Conservation (phyloP, 768 basidiomycete genomes). For the Podaxis pistillaris region DNA sequence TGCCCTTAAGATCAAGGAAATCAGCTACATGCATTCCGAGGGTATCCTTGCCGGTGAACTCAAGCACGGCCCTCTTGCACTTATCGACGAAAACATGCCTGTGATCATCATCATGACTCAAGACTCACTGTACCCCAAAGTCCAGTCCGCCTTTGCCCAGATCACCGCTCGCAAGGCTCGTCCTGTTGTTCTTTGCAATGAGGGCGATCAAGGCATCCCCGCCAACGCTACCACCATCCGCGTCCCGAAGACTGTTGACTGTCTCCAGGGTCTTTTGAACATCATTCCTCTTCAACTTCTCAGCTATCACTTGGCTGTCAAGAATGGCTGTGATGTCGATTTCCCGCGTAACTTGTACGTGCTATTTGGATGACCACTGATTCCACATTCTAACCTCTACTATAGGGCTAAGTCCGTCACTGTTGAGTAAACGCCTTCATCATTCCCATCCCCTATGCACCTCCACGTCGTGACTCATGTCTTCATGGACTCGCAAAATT, state of each 20-base stretch:
- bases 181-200: slow-evolving; percentile 94
- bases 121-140: slow-evolving; percentile 97
- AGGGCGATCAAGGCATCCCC: slow-evolving; percentile 80
- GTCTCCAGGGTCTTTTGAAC: slow-evolving; percentile 92
- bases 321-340: slow-evolving; percentile 96
- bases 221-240: slow-evolving; percentile 83
- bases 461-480: neutral
- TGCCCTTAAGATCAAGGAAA: slow-evolving; percentile 99
- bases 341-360: slow-evolving; percentile 95
- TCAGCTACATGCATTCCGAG: slow-evolving; percentile 88
- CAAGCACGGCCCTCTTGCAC: slow-evolving; percentile 96
- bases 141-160: slow-evolving; percentile 93
- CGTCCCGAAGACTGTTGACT: slow-evolving; percentile 92
- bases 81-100: slow-evolving; percentile 98
- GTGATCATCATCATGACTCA: slow-evolving; percentile 99
- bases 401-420: slow-evolving; percentile 78
- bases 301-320: slow-evolving; percentile 94
- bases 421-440: slow-evolving; percentile 47
- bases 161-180: slow-evolving; percentile 97
- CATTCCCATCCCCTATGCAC: neutral
- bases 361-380: slow-evolving; percentile 7
- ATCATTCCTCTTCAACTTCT: slow-evolving; percentile 95
- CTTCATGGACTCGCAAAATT: neutral
- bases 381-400: slow-evolving; percentile 14
- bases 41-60: slow-evolving; percentile 97